Evolutionary conservation across 1,284 basidiomycete species (phyloP).

Genomic region (Xerocomus alliaceus): DNA sequence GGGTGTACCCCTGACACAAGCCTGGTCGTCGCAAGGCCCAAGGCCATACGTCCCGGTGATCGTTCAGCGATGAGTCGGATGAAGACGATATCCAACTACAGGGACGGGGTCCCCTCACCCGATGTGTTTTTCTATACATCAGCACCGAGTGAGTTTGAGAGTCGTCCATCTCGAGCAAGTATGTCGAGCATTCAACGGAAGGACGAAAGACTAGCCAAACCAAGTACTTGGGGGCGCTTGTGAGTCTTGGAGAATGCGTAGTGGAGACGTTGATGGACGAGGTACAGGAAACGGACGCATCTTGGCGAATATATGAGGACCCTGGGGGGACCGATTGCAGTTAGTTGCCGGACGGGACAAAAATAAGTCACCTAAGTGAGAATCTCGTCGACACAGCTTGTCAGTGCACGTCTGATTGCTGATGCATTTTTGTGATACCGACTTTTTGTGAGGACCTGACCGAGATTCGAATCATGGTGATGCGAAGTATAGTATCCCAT

Average conservation of each 20-base stretch:
- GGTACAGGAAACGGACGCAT: conserved; percentile 19
- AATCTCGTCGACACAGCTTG: conserved; percentile 25
- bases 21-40: conserved; percentile 25
- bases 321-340: neutral
- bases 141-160: conserved; percentile 10
- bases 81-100: conserved; percentile 34
- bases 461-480: too few species aligned
- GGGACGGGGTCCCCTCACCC: conserved; percentile 40
- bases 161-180: conserved; percentile 22
- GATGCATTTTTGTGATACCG: conserved; percentile 14
- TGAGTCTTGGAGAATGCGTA: conserved; percentile 1
- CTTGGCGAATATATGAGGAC: conserved; percentile 29
- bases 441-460: too few species aligned
- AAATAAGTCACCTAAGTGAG: neutral
- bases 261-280: conserved; percentile 13
- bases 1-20: conserved; percentile 23
- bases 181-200: conserved; percentile 1
- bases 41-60: conserved; percentile 28
- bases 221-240: neutral
- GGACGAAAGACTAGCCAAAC: neutral
- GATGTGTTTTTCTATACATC: conserved; percentile 17
- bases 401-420: conserved; percentile 25
- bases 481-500: too few species aligned
- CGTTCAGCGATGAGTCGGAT: conserved; percentile 29
- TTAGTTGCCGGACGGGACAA: conserved; percentile 14